Evolutionary conservation across 2,329 filamentous ascomycete species (phyloP).

Genomic region (Thermothelomyces thermophilus): DNA sequence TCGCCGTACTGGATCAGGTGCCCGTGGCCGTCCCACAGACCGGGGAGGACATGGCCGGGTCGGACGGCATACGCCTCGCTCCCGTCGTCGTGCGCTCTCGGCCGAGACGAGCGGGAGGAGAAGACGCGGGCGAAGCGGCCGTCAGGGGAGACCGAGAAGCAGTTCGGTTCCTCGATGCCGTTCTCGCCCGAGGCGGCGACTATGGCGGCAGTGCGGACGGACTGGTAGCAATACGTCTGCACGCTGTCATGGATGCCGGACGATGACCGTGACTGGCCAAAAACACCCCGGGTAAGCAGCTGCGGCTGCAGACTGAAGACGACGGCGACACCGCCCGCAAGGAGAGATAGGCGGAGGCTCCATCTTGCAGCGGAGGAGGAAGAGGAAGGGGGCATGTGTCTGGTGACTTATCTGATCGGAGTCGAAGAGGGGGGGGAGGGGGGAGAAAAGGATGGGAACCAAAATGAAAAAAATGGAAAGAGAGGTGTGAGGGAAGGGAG

Average conservation of each 20-base stretch:
- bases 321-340: constrained; percentile 17
- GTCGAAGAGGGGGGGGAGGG: background rate
- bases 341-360: constrained; percentile 18
- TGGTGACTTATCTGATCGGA: too few species aligned
- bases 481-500: too few species aligned
- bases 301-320: constrained; percentile 10
- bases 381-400: background rate
- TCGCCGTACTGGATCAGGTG: constrained; percentile 61
- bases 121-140: constrained; percentile 14
- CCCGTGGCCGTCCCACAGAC: constrained; percentile 65
- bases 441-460: background rate
- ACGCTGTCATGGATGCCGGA: background rate
- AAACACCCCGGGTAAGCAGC: background rate
- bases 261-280: background rate
- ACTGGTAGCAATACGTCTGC: constrained; percentile 36
- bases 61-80: constrained; percentile 23
- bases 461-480: too few species aligned
- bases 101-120: background rate
- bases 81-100: background rate
- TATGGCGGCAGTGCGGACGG: constrained; percentile 32
- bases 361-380: constrained; percentile 8
- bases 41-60: constrained; percentile 49
- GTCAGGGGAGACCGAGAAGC: constrained; percentile 12
- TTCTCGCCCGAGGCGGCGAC: background rate
- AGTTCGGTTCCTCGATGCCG: constrained; percentile 2